Evolutionary conservation across 306 rosid genomes (phyloP).

Genomic region (Rubus idaeus): DNA sequence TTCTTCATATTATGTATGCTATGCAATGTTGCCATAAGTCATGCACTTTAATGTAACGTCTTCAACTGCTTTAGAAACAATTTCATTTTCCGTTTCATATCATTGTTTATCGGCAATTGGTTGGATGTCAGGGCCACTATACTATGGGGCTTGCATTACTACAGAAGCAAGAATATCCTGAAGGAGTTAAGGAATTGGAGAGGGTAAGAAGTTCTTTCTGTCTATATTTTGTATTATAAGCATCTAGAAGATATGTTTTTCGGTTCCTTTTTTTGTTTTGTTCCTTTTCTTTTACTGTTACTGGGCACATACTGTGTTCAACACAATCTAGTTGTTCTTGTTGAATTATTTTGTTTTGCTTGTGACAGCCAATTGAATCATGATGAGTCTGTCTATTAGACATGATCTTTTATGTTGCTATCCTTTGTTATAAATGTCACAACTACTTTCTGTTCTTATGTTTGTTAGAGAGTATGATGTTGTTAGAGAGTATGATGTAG

Average conservation of each 20-base stretch:
- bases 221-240: conserved; percentile 14
- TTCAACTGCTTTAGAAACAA: conserved; percentile 17
- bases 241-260: background rate
- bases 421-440: background rate
- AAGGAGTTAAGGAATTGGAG: conserved; percentile 73
- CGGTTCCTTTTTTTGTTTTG: background rate
- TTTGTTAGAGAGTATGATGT: background rate
- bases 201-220: conserved; percentile 52
- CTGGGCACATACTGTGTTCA: background rate
- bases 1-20: background rate
- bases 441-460: background rate
- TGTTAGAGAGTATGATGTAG: too few relatives aligned
- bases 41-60: conserved; percentile 11
- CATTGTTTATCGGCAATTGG: conserved; percentile 8
- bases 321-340: background rate
- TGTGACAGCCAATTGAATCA: background rate
- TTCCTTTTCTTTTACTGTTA: background rate
- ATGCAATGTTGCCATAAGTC: background rate
- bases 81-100: background rate
- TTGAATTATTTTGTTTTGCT: background rate
- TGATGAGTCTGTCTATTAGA: background rate
- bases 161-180: conserved; percentile 49
- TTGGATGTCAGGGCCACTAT: conserved; percentile 73
- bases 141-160: conserved; percentile 86
- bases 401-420: background rate